Evolutionary conservation across 2,329 filamentous ascomycete genomes (phyloP).

Genomic region (Beauveria bassiana): DNA sequence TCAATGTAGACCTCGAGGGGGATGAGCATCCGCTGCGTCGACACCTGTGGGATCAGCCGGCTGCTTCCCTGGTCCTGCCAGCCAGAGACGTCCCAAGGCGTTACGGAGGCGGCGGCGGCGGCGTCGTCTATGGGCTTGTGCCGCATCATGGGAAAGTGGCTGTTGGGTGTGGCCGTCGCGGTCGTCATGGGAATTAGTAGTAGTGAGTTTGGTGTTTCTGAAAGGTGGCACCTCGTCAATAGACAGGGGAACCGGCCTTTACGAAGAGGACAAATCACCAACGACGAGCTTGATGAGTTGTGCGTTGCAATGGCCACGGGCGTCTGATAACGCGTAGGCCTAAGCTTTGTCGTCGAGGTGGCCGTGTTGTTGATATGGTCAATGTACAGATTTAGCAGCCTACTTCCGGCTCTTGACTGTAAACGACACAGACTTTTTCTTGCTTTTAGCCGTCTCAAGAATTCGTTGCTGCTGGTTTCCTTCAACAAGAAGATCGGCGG

Average conservation of each 20-base stretch:
- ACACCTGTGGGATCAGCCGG: background rate
- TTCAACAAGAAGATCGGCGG: no score
- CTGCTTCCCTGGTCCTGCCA: background rate
- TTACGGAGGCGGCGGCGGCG: background rate
- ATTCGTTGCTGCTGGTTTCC: no score
- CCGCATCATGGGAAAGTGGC: background rate
- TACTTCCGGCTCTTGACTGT: background rate
- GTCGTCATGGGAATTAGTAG: background rate
- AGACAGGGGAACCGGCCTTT: background rate
- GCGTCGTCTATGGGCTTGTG: background rate
- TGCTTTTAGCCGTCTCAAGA: no score
- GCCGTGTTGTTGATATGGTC: background rate
- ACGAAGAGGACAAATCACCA: background rate
- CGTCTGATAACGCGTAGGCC: background rate
- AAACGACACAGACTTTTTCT: background rate
- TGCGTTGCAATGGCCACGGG: background rate
- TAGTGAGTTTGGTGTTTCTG: background rate
- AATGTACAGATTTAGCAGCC: background rate
- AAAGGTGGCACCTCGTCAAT: background rate
- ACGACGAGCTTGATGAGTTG: background rate
- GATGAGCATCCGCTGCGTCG: slow-evolving; percentile 11
- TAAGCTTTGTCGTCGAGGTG: background rate
- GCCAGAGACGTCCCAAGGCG: background rate
- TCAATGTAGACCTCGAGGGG: slow-evolving; percentile 41
- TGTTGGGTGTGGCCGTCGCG: background rate